Evolutionary conservation across 2,329 filamentous ascomycete species (phyloP).

Genomic region (Pestalotiopsis sp.): DNA sequence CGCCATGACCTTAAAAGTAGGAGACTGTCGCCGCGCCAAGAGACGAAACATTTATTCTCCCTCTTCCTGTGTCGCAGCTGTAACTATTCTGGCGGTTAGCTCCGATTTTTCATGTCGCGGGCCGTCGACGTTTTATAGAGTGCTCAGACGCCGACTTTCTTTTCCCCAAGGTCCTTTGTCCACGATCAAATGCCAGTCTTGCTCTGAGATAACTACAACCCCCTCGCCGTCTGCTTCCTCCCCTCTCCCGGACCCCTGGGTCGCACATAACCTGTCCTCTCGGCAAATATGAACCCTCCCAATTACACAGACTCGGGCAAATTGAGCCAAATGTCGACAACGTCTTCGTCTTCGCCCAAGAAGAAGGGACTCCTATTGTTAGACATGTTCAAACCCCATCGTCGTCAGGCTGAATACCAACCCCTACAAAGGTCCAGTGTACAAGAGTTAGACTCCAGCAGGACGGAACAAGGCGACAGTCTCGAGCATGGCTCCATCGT

Average conservation of each 20-base stretch:
- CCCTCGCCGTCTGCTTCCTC: not conserved
- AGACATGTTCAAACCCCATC: conserved; percentile 5
- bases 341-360: not conserved
- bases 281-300: not conserved
- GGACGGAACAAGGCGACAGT: not conserved
- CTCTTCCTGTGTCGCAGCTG: not conserved
- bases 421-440: conserved; percentile 2
- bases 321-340: not conserved
- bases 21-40: not conserved
- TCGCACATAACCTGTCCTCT: not conserved
- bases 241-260: not conserved
- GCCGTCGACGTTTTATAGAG: not conserved
- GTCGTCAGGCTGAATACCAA: conserved; percentile 7
- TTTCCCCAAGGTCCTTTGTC: not conserved
- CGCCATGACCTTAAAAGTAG: not conserved
- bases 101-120: not conserved
- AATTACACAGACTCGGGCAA: not conserved
- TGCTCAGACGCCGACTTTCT: not conserved
- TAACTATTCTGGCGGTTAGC: not conserved
- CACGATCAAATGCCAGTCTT: not conserved
- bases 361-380: conserved; percentile 3
- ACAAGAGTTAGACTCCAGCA: not conserved
- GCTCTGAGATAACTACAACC: not conserved
- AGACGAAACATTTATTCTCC: not conserved
- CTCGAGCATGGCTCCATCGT: not conserved